phyloP scores from a whole-genome alignment of 345 rosid genomes.

The Citrus sinensis region DNA sequence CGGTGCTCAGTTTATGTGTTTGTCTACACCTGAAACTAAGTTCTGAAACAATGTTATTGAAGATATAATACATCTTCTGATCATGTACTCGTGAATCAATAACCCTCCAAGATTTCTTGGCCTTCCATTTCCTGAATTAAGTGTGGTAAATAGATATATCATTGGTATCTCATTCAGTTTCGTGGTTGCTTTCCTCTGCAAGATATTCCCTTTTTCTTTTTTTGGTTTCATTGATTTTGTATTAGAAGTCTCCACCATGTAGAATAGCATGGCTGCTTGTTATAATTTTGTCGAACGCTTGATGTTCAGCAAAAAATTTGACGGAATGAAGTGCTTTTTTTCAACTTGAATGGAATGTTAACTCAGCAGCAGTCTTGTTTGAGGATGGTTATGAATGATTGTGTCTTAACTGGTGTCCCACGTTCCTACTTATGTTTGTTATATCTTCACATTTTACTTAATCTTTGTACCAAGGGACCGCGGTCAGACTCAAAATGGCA shows the following conservation, averaged over 20 bases:
- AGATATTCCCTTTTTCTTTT: neutral
- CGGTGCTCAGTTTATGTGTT: neutral
- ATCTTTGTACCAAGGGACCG: no score
- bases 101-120: neutral
- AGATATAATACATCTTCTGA: constrained; percentile 2
- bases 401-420: neutral
- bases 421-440: no score
- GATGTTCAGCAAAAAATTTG: neutral
- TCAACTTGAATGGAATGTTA: neutral
- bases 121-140: neutral
- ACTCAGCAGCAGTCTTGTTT: neutral
- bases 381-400: neutral
- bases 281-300: accelerated
- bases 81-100: neutral
- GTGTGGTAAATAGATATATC: constrained; percentile 3
- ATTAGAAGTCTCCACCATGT: neutral
- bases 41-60: constrained; percentile 11
- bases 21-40: neutral
- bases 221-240: neutral
- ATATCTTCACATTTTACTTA: no score
- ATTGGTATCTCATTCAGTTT: neutral
- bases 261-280: neutral
- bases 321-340: neutral
- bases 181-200: neutral
- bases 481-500: no score